A percentile compares a stretch with the other conserved stretches of the same genome.
These are phyloP conservation scores for Danielia reshetovae DNA, from an alignment of 805 yeast genomes.

Conservation along the genomic window DNA sequence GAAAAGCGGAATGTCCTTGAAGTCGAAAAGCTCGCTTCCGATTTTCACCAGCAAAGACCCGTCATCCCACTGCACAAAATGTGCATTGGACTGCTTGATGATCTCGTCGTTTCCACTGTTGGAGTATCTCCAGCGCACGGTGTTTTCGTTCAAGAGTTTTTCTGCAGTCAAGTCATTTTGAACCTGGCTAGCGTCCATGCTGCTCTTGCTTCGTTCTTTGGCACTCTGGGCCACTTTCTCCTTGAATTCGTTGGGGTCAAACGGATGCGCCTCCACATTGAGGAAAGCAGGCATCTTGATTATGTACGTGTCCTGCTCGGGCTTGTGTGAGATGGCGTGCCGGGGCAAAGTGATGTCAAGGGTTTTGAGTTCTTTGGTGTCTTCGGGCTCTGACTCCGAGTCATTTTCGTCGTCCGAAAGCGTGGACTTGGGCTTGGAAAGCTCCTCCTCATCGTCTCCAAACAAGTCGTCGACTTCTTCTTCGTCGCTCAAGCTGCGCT, in stretches of 20 bases:
- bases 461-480: slow-evolving; percentile 35
- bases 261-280: slow-evolving; percentile 79
- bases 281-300: slow-evolving; percentile 81
- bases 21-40: slow-evolving; percentile 85
- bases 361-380: slow-evolving; percentile 30
- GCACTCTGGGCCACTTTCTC: slow-evolving; percentile 41
- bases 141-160: slow-evolving; percentile 70
- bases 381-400: slow-evolving; percentile 29
- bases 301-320: slow-evolving; percentile 36
- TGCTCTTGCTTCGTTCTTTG: slow-evolving; percentile 21
- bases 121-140: slow-evolving; percentile 92
- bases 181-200: slow-evolving; percentile 41
- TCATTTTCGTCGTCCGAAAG: slow-evolving; percentile 18
- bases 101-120: slow-evolving; percentile 68
- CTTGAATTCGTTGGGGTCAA: slow-evolving; percentile 68
- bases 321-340: slow-evolving; percentile 41
- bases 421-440: background rate
- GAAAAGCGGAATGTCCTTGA: slow-evolving; percentile 56
- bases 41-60: slow-evolving; percentile 82
- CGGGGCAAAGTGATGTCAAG: slow-evolving; percentile 43
- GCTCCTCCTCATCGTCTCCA: slow-evolving; percentile 26
- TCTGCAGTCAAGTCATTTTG: slow-evolving; percentile 51
- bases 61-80: slow-evolving; percentile 91
- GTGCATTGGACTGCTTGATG: slow-evolving; percentile 82
- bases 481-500: slow-evolving; percentile 13